Percentiles rank a stretch among this genome's conserved stretches.
These are phyloP conservation scores for Tetradesmus obliquus DNA, from an alignment of 139 green algal genomes.

Conservation along the genomic window DNA sequence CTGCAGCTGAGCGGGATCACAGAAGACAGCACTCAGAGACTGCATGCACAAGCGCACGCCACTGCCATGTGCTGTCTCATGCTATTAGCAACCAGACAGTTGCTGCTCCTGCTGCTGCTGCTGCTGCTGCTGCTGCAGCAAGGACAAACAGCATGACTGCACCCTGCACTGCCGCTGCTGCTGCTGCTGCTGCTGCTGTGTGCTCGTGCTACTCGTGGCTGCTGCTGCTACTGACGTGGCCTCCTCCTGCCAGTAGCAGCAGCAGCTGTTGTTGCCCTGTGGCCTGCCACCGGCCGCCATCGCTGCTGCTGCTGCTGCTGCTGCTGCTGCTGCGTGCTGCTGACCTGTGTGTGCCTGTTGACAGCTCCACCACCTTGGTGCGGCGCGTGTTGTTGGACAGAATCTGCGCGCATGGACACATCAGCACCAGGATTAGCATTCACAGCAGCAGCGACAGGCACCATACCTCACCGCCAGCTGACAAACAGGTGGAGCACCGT, in stretches of 20 bases:
- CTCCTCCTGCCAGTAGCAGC: neutral
- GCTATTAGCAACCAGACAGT: neutral
- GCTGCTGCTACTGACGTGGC: neutral
- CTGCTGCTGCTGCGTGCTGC: neutral
- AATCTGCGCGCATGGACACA: conserved; percentile 59
- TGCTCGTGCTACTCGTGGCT: neutral
- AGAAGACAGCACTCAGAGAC: no score
- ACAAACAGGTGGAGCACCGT: no score
- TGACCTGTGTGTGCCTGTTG: conserved; percentile 86
- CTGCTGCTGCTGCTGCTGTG: neutral
- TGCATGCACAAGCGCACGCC: no score
- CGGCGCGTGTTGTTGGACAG: conserved; percentile 92
- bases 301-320: neutral
- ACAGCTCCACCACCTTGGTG: conserved; percentile 95
- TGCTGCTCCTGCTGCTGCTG: conserved; percentile 4
- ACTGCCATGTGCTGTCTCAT: no score
- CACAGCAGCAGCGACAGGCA: neutral
- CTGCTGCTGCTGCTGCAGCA: neutral
- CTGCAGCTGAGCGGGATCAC: no score
- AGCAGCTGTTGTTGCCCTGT: neutral
- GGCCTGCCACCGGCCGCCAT: neutral
- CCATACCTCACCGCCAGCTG: no score
- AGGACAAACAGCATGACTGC: no score
- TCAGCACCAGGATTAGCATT: neutral
- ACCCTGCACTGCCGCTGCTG: neutral